These are phyloP conservation scores for Dacryopinax spathularia DNA, from an alignment of 768 basidiomycete genomes.

Conservation along the genomic window DNA sequence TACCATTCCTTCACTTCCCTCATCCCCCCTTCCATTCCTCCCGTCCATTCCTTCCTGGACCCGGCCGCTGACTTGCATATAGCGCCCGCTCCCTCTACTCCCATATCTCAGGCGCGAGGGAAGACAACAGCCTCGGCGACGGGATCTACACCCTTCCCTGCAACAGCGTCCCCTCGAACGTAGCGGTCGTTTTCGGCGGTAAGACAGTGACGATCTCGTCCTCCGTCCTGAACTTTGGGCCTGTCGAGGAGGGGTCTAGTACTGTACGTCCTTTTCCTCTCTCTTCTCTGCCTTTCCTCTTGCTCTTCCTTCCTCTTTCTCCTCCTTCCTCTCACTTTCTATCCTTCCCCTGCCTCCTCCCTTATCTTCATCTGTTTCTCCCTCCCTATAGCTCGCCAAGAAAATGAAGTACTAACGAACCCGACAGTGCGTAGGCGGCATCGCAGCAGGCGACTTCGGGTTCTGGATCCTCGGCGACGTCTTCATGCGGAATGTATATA, in stretches of 20 bases:
- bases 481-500: slow-evolving; percentile 1
- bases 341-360: no score
- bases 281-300: no score
- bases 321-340: no score
- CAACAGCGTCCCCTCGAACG: neutral
- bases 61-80: neutral
- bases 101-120: neutral
- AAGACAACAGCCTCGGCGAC: neutral
- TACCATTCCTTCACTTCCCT: no score
- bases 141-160: neutral
- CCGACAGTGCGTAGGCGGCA: neutral
- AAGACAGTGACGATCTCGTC: neutral
- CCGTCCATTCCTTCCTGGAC: no score
- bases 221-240: neutral
- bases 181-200: neutral
- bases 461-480: slow-evolving; percentile 1
- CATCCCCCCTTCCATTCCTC: neutral
- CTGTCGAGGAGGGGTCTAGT: neutral
- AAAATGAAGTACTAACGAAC: no score
- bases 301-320: no score
- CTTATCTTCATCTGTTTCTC: no score
- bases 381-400: no score
- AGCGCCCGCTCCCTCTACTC: neutral
- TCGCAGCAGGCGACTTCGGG: neutral
- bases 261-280: neutral